Conservation (phyloP, 208 protist species). For the Endotrypanum monterogeii region DNA sequence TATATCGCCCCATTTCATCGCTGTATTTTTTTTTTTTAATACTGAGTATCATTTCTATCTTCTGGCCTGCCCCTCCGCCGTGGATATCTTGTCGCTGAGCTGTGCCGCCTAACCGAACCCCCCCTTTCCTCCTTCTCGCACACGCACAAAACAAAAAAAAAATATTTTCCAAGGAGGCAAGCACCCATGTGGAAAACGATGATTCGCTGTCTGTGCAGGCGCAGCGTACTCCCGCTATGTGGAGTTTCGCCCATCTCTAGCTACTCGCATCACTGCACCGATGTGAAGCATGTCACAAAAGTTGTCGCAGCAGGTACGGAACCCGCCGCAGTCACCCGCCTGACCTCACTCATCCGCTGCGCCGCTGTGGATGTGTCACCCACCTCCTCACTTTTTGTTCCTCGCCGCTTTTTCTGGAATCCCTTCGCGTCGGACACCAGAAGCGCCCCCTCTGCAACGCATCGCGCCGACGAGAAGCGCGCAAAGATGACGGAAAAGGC, state of each 20-base stretch:
- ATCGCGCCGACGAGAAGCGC: slow-evolving; percentile 31
- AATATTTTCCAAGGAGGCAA: not conserved
- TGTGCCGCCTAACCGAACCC: not conserved
- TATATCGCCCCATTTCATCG: too few relatives aligned
- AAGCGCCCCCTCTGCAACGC: not conserved
- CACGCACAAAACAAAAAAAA: not conserved
- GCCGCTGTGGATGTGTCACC: too few relatives aligned
- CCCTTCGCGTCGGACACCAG: slow-evolving; percentile 29
- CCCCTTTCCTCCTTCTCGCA: not conserved
- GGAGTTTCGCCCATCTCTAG: not conserved
- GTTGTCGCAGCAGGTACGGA: not conserved
- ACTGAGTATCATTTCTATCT: not conserved
- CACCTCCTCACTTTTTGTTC: not conserved
- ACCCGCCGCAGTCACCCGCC: not conserved
- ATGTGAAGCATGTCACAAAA: not conserved
- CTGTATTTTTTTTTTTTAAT: not conserved
- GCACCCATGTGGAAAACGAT: not conserved
- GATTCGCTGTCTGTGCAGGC: not conserved
- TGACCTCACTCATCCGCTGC: too few relatives aligned
- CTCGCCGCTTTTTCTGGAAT: slow-evolving; percentile 50
- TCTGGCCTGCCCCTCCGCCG: not conserved
- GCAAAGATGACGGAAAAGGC: slow-evolving; percentile 45
- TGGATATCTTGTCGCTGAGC: not conserved
- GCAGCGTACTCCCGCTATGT: not conserved
- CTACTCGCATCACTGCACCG: not conserved